phyloP scores from a whole-genome alignment of 1,284 basidiomycete species.

The Austropuccinia psidii region DNA sequence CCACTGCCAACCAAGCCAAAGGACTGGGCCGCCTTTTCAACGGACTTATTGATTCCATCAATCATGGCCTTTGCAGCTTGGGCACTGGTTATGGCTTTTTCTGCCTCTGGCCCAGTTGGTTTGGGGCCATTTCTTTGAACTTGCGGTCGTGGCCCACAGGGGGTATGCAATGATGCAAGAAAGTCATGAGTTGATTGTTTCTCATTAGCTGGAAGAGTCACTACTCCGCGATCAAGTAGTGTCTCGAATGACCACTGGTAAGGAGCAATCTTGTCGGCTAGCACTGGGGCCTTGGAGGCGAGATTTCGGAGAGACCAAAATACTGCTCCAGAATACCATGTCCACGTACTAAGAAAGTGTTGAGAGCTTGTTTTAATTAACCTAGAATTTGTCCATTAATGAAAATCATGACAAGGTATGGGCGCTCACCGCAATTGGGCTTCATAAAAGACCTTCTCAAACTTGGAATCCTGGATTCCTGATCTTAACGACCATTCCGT shows the following conservation, averaged over 20 bases:
- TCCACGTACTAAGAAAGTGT: slow-evolving; percentile 39
- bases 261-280: slow-evolving; percentile 23
- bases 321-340: slow-evolving; percentile 40
- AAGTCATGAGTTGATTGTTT: neutral
- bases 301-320: slow-evolving; percentile 29
- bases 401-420: no score
- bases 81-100: neutral
- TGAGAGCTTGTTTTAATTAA: neutral
- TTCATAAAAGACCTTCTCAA: slow-evolving; percentile 43
- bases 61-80: slow-evolving; percentile 22
- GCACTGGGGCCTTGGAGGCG: neutral
- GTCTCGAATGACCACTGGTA: slow-evolving; percentile 33
- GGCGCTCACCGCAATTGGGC: slow-evolving; percentile 39
- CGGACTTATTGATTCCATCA: neutral
- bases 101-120: neutral
- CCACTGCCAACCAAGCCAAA: slow-evolving; percentile 19
- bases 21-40: neutral
- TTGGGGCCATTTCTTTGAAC: neutral
- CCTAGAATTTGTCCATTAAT: no score
- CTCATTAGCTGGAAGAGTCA: neutral
- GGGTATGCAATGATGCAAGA: neutral
- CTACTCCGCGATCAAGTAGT: slow-evolving; percentile 11
- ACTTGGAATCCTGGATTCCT: slow-evolving; percentile 41
- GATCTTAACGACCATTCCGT: slow-evolving; percentile 42
- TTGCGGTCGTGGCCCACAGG: neutral